These are phyloP conservation scores for Phalaenopsis aphrodite DNA, from an alignment of 106 monocot species.

Conservation along the genomic window DNA sequence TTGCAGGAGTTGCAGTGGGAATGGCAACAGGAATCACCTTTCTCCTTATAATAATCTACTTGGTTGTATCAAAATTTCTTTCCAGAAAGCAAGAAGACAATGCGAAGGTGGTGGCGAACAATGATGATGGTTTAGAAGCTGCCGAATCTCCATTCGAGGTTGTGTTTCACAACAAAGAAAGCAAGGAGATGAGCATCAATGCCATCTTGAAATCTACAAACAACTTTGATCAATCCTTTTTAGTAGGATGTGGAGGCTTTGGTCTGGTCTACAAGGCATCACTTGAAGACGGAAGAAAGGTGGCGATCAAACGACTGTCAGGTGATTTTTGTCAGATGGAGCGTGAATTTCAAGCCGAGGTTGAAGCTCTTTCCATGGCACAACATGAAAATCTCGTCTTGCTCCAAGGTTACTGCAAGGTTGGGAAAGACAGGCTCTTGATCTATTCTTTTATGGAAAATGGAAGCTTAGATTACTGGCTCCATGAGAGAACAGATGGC, in stretches of 20 bases:
- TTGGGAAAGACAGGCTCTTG: conserved; percentile 16
- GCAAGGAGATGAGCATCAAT: conserved; percentile 14
- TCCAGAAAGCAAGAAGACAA: conserved; percentile 8
- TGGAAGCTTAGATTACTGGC: conserved; percentile 27
- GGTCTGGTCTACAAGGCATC: conserved; percentile 23
- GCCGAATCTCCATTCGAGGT: conserved; percentile 14
- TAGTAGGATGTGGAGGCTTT: conserved; percentile 24
- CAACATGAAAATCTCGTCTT: conserved; percentile 19
- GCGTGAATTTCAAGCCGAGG: conserved; percentile 22
- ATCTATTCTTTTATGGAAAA: conserved; percentile 27
- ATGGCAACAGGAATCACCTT: conserved; percentile 26
- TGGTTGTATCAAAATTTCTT: conserved; percentile 14
- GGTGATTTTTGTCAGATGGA: conserved; percentile 31
- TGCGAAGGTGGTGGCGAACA: conserved; percentile 20
- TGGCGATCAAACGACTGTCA: conserved; percentile 20
- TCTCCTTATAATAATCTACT: conserved; percentile 17
- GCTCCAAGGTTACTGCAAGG: conserved; percentile 22
- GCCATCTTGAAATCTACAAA: conserved; percentile 24
- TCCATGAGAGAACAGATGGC: conserved; percentile 20
- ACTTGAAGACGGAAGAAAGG: conserved; percentile 15
- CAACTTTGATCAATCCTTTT: conserved; percentile 19
- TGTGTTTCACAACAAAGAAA: conserved; percentile 31
- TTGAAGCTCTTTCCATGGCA: conserved; percentile 22
- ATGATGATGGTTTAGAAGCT: conserved; percentile 13
- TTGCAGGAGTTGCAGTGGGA: conserved; percentile 26